Evolutionary conservation across 208 protist species (phyloP), one percentile per base, ranked within the genome.

Genomic region (Strigomonas culicis): DNA sequence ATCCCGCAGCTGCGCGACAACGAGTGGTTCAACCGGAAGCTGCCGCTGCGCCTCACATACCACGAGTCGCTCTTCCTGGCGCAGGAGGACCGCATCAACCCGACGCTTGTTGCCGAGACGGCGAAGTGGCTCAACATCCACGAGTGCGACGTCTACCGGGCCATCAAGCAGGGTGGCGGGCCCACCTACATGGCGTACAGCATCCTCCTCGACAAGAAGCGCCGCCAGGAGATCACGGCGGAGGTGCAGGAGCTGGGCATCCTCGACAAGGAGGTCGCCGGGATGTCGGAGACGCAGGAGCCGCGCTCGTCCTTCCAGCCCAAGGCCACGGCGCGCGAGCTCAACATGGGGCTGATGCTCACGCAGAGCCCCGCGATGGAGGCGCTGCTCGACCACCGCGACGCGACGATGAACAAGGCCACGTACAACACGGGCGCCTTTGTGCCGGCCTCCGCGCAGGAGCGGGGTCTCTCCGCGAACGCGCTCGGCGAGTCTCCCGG

Each of bases 1-100:
- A 80, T 97, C 21, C 77, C 86, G 22, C 87, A 97, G 61, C 96
- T 97, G 28, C 79, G 87, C n/a, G 86, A 94, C 50, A 87, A 94
- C 70, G 61, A 58, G 24, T 97, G 90, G 93, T 97, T 97, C 72
- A 84, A 88, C 62, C 67, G 69, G 22, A 79, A 88, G 31, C 76
- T 97, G 32, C 93, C 93, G 13, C 67, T 82, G 55, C 85, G 89
- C 57, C 80, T 97, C 49, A 79, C 78, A 17, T 90, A 86, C 70
- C 82, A 74, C 64, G 81, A 89, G 72, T 80, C 86, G 36, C 73
- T 90, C 34, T 87, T 92, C 65, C 75, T 63, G 51, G 68, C 68
- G 41, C 72, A 83, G 62, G 79, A 91, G 50, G 80, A 92, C 46
- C 82, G 83, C 69, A 86, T 93, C 44, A 74, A 79, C n/a, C 72